Base-by-base conservation (phyloP, 257 asterid species). In the Solanum tarapatanum region DNA sequence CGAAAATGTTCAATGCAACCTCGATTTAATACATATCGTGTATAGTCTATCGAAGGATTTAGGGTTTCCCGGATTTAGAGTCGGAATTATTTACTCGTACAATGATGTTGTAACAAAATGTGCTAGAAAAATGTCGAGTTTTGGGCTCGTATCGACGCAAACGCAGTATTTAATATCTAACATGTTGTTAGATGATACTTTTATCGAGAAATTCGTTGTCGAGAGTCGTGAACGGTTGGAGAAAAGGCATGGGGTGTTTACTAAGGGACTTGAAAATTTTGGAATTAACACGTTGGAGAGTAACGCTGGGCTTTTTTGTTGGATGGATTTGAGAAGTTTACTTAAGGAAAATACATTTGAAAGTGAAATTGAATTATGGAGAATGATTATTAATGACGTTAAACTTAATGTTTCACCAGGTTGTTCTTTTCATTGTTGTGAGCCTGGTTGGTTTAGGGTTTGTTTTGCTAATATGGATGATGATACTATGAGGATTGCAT, bases 51-150 rank as follows among this genome's bases (percentile, higher is more conserved):
- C 89, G 6, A 76, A 87, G 70, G 89, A 87, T 87, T 41, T 87
- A 1, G 89, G 89, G 3, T 87, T 87, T 41, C 89, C 89, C 1
- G 89, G 89, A 41, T 87, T 80, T 2, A 19, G 89, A 4, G 86
- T 87, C 10, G 89, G 89, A 4, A 87, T 87, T 19, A 79, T 86
- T 43, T 87, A 87, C 82, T 80, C 89, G 11, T 87, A 87, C 48
- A 64, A 80, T 16, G 86, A 87, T 26, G 30, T 9, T n/a, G 89
- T 87, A 37, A 73, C 51, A 3, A 87, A 55, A 11, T 87, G 89
- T 30, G 86, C 89, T 12, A 45, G 89, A 28, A 87, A 87, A 62
- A 80, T 87, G 89, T 76, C 89, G 3, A 87, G 89, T 48, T 87
- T 87, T 33, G 89, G 89, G 26, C 77, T 84, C 9, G 87, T 84